Base-by-base conservation (phyloP, 208 protist species). In the Acanthamoeba pearcei region DNA sequence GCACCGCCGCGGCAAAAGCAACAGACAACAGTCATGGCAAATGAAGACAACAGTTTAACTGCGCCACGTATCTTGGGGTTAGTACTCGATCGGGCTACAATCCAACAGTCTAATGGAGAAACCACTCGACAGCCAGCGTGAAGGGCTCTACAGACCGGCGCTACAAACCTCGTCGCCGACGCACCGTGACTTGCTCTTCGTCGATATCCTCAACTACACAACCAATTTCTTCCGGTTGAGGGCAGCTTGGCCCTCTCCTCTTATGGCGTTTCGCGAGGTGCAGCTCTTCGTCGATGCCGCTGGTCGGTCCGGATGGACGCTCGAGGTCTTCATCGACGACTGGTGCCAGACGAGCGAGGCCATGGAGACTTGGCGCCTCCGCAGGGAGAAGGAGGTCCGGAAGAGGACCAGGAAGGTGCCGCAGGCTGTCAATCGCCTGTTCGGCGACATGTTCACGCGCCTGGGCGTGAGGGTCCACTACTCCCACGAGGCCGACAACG, bases 271-370 rank as follows among this genome's bases (percentile, higher is more conserved):
- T 9, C 76, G 42, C 38, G 9, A 85, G 76, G 76, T 85, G 76
- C 38, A 85, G 15, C 76, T 10, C 27, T 85, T 85, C 49, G 38
- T 85, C 76, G 49, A 42, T n/a, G 76, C 76, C 49, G 76, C 76
- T 1, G 17, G 38, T 55, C 38, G 32, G 76, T 85, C 76, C 1
- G 76, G 76, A 1, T 85, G 76, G 76, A 85, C 76, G 42, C 38
- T 85, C 19, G 76, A 85, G 32, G 27, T 85, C 17, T 85, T 85
- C 49, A 85, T 85, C 76, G 76, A 85, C 49, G 76, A 85, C 76
- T 1, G 29, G 12, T 60, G 15, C 35, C 29, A 53, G 76, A 51
- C 76, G 49, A 53, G 27, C 27, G 76, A 85, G 76, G 49, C 76
- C 42, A 27, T 60, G 49, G 32, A 27, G 8, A 85, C 15, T 17